These are phyloP conservation scores for Cryphonectria radicalis DNA, from an alignment of 2,329 filamentous ascomycete genomes.

Conservation along the genomic window DNA sequence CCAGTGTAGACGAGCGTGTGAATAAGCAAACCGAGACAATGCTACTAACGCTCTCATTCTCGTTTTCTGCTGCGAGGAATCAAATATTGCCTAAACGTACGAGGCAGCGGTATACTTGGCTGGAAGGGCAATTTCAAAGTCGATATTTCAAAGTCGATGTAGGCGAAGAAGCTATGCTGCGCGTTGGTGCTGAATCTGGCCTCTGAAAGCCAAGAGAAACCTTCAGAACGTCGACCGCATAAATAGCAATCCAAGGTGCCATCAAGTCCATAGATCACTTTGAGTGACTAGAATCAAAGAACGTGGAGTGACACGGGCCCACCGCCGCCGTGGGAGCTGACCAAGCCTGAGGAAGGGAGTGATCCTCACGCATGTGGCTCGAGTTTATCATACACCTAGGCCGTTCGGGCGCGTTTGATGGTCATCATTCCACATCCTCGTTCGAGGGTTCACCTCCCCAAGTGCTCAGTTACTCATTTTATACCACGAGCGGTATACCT, in stretches of 20 bases:
- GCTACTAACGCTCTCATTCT: neutral
- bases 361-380: neutral
- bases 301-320: neutral
- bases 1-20: neutral
- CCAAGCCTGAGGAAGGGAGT: neutral
- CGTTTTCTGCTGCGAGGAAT: neutral
- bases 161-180: neutral
- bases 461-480: constrained; percentile 14
- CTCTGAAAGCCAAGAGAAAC: neutral
- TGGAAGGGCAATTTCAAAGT: too few species aligned
- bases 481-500: constrained; percentile 38
- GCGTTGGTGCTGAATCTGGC: neutral
- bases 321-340: neutral
- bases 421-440: neutral
- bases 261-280: neutral
- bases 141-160: neutral
- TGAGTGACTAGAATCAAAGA: neutral
- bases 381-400: neutral
- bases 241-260: neutral
- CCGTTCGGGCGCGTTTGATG: neutral
- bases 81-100: neutral
- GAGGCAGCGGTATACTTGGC: neutral
- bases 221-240: neutral
- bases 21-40: neutral
- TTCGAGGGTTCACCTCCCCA: neutral